Evolutionary conservation across 352 stramenopile species (phyloP).

Genomic region (Plasmopara viticola): DNA sequence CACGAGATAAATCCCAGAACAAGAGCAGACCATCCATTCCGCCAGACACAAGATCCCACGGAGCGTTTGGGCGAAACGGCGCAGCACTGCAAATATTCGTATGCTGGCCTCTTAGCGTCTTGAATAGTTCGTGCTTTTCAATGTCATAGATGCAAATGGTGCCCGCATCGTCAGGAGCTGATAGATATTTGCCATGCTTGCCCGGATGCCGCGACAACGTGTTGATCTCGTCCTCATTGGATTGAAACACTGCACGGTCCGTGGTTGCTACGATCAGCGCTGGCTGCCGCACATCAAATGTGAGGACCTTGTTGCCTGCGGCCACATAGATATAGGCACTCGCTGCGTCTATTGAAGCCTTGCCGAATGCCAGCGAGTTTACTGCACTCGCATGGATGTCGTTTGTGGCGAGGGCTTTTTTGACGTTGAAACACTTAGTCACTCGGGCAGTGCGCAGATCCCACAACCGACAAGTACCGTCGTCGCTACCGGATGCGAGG

Average conservation of each 20-base stretch:
- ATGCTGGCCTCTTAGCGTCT: slow-evolving; percentile 62
- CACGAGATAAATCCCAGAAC: slow-evolving; percentile 75
- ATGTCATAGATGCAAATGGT: slow-evolving; percentile 67
- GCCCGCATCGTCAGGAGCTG: slow-evolving; percentile 56
- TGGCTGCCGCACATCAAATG: slow-evolving; percentile 61
- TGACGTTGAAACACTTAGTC: slow-evolving; percentile 58
- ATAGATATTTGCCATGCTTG: slow-evolving; percentile 51
- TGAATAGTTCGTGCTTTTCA: slow-evolving; percentile 46
- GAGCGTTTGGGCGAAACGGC: slow-evolving; percentile 58
- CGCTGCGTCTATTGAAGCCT: slow-evolving; percentile 13
- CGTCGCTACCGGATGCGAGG: slow-evolving; percentile 59
- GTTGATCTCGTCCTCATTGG: slow-evolving; percentile 70
- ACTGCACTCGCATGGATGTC: slow-evolving; percentile 41
- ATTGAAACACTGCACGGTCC: slow-evolving; percentile 52
- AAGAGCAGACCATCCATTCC: slow-evolving; percentile 61
- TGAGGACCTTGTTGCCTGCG: slow-evolving; percentile 53
- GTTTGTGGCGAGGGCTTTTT: slow-evolving; percentile 34
- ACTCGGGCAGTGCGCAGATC: slow-evolving; percentile 53
- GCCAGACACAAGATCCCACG: slow-evolving; percentile 69
- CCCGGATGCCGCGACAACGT: slow-evolving; percentile 37
- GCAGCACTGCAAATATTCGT: slow-evolving; percentile 62
- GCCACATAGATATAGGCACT: slow-evolving; percentile 47
- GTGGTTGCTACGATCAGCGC: slow-evolving; percentile 47
- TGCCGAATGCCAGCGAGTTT: slow-evolving; percentile 61
- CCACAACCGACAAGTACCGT: slow-evolving; percentile 65